A percentile compares a stretch with the other conserved stretches of the same genome.
These are phyloP conservation scores for Pogostemon cablin DNA, from an alignment of 257 asterid genomes.

Conservation along the genomic window DNA sequence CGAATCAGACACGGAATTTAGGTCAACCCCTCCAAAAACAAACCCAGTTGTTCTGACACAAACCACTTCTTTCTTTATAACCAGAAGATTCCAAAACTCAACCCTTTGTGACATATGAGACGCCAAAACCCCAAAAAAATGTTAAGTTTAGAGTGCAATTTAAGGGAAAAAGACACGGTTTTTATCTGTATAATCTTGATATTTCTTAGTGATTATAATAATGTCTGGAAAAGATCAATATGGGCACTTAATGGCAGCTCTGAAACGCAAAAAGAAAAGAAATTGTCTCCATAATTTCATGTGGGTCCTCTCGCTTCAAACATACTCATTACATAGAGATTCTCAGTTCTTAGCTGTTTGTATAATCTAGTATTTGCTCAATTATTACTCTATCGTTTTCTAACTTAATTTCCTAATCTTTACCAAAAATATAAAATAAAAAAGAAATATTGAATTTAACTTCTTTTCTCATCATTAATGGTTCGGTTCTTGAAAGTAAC, in stretches of 20 bases:
- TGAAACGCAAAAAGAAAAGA: slow-evolving; percentile 39
- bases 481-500: slow-evolving; percentile 40
- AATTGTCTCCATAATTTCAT: slow-evolving; percentile 26
- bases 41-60: slow-evolving; percentile 53
- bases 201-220: slow-evolving; percentile 1
- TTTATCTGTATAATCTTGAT: slow-evolving; percentile 20
- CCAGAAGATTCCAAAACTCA: slow-evolving; percentile 72
- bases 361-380: slow-evolving; percentile 17
- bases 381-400: slow-evolving; percentile 6
- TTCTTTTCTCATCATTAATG: not conserved
- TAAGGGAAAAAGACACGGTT: slow-evolving; percentile 17
- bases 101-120: slow-evolving; percentile 45
- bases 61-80: slow-evolving; percentile 42
- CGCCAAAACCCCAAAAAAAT: slow-evolving; percentile 29
- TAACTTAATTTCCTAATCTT: slow-evolving; percentile 21
- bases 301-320: slow-evolving; percentile 59
- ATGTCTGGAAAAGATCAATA: slow-evolving; percentile 34
- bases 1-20: slow-evolving; percentile 45
- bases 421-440: not conserved
- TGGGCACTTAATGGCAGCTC: slow-evolving; percentile 52
- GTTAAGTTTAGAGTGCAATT: slow-evolving; percentile 18
- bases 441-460: not conserved
- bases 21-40: slow-evolving; percentile 74
- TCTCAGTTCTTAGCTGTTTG: slow-evolving; percentile 30
- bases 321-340: slow-evolving; percentile 57